A percentile compares a stretch with the other conserved stretches of the same genome.
phyloP scores from a whole-genome alignment of 257 asterid genomes.

The Solanum clarkiae region DNA sequence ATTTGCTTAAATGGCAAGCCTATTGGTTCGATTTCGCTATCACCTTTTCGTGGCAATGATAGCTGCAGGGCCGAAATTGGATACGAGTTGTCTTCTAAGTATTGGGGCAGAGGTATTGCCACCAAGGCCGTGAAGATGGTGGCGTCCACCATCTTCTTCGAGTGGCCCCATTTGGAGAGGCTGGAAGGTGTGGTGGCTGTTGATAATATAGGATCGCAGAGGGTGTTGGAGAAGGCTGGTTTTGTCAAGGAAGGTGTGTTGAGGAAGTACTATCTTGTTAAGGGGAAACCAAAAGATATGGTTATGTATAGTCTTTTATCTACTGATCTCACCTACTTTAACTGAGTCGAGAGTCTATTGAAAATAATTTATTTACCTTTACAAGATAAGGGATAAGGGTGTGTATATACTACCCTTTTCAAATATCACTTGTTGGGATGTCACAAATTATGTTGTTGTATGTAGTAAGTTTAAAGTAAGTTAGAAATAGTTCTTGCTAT shows the following conservation, averaged over 20 bases:
- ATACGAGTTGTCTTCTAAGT: conserved; percentile 39
- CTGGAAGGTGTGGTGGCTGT: conserved; percentile 59
- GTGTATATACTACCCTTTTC: not conserved
- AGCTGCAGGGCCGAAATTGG: conserved; percentile 51
- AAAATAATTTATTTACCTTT: too few relatives aligned
- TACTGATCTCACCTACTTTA: conserved; percentile 22
- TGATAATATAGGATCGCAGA: conserved; percentile 54
- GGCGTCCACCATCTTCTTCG: conserved; percentile 31
- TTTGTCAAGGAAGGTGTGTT: conserved; percentile 52
- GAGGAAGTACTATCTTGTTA: conserved; percentile 49
- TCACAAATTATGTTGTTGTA: too few relatives aligned
- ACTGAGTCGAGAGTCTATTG: not conserved
- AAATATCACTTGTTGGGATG: too few relatives aligned
- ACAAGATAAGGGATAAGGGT: not conserved
- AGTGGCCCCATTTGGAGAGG: conserved; percentile 57
- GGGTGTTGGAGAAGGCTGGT: conserved; percentile 74
- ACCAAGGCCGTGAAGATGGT: conserved; percentile 57
- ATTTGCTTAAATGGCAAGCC: conserved; percentile 39
- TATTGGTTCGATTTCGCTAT: conserved; percentile 37
- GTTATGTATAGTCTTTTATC: conserved; percentile 56
- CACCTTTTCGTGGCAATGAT: conserved; percentile 17
- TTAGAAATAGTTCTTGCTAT: too few relatives aligned
- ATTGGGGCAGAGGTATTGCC: conserved; percentile 67
- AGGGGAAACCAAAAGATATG: conserved; percentile 49
- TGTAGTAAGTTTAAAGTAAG: too few relatives aligned